Percentiles rank a stretch among this genome's conserved stretches.
phyloP scores from a whole-genome alignment of 768 basidiomycete genomes.

The Glaciozyma antarctica region DNA sequence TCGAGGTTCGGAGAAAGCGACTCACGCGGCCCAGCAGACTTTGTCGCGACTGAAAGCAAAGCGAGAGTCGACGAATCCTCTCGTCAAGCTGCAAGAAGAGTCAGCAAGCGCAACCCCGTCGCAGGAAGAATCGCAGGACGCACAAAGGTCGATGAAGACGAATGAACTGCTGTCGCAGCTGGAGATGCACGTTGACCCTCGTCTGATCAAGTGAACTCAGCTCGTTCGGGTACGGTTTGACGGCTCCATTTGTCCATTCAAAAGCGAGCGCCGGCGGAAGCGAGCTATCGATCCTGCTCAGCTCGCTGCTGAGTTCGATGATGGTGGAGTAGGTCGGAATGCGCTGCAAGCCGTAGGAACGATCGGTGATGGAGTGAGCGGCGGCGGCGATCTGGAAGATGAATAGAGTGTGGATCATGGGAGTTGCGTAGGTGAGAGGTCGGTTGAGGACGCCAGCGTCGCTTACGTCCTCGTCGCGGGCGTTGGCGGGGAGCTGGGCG shows the following conservation, averaged over 20 bases:
- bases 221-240: conserved; percentile 10
- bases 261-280: conserved; percentile 1
- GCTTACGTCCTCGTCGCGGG: conserved; percentile 22
- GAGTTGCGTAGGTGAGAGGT: conserved; percentile 16
- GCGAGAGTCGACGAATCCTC: conserved; percentile 17
- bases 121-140: not conserved
- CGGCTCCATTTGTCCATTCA: conserved; percentile 2
- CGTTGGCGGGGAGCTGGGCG: conserved; percentile 9
- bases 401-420: conserved; percentile 8
- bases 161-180: conserved; percentile 10
- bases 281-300: conserved; percentile 7
- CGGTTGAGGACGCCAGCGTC: not conserved
- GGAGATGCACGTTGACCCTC: conserved; percentile 14
- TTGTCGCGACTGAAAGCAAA: not conserved
- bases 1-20: not conserved
- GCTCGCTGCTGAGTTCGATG: conserved; percentile 17
- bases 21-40: conserved; percentile 18
- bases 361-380: conserved; percentile 5
- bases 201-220: not conserved
- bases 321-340: not conserved
- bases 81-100: conserved; percentile 13
- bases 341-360: conserved; percentile 8
- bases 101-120: not conserved
- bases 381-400: conserved; percentile 3
- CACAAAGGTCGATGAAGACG: conserved; percentile 28